A percentile compares a stretch with the other conserved stretches of the same genome.
phyloP scores from a whole-genome alignment of 805 yeast genomes.

The Scheffersomyces ergatensis region DNA sequence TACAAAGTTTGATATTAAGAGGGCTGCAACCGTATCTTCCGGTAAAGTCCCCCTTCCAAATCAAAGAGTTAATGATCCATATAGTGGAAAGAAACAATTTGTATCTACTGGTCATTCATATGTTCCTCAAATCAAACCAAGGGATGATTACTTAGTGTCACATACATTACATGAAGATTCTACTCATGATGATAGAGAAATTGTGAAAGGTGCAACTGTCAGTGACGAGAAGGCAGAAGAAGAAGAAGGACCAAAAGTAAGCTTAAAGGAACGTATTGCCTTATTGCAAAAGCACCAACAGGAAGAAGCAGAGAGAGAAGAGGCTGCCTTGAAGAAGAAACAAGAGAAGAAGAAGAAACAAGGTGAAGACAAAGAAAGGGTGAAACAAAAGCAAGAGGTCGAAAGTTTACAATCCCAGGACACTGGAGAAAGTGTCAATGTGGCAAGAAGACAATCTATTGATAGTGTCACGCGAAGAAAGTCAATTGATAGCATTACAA shows the following conservation, averaged over 20 bases:
- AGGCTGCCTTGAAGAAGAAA: constrained; percentile 51
- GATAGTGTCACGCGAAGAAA: constrained; percentile 1
- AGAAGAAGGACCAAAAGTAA: constrained; percentile 68
- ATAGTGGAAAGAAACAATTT: constrained; percentile 52
- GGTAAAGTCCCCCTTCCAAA: constrained; percentile 18
- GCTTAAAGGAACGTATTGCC: constrained; percentile 84
- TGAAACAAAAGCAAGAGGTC: constrained; percentile 14
- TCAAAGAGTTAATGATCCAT: constrained; percentile 39
- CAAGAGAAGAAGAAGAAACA: constrained; percentile 48
- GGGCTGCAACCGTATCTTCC: not conserved
- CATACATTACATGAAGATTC: constrained; percentile 27
- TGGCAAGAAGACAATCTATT: constrained; percentile 7
- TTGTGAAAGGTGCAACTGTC: constrained; percentile 21
- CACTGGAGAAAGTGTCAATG: constrained; percentile 6
- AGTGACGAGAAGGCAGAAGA: constrained; percentile 26
- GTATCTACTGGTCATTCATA: constrained; percentile 58
- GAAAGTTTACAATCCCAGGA: not conserved
- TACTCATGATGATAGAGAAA: constrained; percentile 16
- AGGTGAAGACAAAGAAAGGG: constrained; percentile 27
- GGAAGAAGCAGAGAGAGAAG: constrained; percentile 74
- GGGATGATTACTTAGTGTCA: constrained; percentile 34
- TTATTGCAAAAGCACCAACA: constrained; percentile 77
- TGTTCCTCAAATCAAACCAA: constrained; percentile 46
- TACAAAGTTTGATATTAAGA: not conserved
- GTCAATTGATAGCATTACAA: constrained; percentile 2